phyloP scores from a whole-genome alignment of 768 basidiomycete species.

The Fibroporia radiculosa region DNA sequence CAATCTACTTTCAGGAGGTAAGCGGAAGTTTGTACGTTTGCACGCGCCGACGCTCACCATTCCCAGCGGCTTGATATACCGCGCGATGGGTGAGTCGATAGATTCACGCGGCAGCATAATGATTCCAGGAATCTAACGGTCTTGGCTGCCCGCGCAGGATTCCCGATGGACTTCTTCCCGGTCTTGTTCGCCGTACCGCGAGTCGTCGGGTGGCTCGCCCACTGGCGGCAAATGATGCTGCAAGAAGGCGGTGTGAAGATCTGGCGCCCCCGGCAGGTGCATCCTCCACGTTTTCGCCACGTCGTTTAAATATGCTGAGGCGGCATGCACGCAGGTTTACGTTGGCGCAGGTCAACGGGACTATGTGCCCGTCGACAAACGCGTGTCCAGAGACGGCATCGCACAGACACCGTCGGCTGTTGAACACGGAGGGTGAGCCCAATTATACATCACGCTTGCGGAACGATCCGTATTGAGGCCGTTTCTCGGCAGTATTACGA shows the following conservation, averaged over 20 bases:
- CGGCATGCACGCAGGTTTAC: slow-evolving; percentile 49
- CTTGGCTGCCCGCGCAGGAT: slow-evolving; percentile 39
- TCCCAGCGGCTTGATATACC: slow-evolving; percentile 77
- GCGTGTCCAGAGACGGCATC: slow-evolving; percentile 45
- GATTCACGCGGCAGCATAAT: neutral
- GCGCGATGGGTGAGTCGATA: slow-evolving; percentile 68
- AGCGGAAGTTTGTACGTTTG: slow-evolving; percentile 5
- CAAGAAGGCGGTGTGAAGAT: slow-evolving; percentile 87
- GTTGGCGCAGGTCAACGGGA: slow-evolving; percentile 69
- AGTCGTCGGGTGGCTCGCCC: slow-evolving; percentile 89
- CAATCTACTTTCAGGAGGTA: slow-evolving; percentile 43
- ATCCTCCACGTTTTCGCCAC: slow-evolving; percentile 9
- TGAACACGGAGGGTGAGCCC: slow-evolving; percentile 68
- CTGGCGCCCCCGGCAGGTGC: slow-evolving; percentile 81
- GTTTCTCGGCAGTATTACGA: slow-evolving; percentile 43
- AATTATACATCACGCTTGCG: neutral
- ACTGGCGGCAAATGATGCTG: slow-evolving; percentile 96
- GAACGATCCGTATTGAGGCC: slow-evolving; percentile 1
- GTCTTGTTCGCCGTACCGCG: slow-evolving; percentile 89
- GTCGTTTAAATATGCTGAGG: neutral
- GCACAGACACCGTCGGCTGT: slow-evolving; percentile 56
- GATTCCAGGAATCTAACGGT: too few relatives aligned
- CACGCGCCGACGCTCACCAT: neutral
- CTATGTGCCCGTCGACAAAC: slow-evolving; percentile 59
- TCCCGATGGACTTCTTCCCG: slow-evolving; percentile 92